Evolutionary conservation across 177 flowering plant genomes (phyloP).

Genomic region (Telopea speciosissima): DNA sequence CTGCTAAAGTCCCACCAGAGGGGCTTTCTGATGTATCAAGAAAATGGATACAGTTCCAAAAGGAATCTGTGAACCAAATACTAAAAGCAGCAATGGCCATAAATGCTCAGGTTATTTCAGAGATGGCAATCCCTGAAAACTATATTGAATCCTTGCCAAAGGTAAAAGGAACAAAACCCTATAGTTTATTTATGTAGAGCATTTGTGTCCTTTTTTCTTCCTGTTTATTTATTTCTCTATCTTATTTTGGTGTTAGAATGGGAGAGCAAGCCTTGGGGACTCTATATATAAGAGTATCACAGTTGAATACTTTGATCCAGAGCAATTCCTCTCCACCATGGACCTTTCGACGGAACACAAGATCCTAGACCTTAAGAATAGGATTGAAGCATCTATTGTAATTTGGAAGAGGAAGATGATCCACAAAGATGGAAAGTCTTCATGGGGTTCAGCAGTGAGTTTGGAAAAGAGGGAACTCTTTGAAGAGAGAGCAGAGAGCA

Average conservation of each 20-base stretch:
- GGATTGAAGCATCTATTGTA: slow-evolving; percentile 81
- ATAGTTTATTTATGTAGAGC: not conserved
- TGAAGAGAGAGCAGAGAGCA: slow-evolving; percentile 89
- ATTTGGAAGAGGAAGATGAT: slow-evolving; percentile 90
- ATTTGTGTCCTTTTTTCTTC: not conserved
- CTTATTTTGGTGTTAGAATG: slow-evolving; percentile 42
- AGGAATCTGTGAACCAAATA: slow-evolving; percentile 84
- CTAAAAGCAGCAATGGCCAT: slow-evolving; percentile 95
- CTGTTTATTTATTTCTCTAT: not conserved
- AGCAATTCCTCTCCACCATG: slow-evolving; percentile 47
- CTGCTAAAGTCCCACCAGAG: slow-evolving; percentile 49
- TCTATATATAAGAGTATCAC: slow-evolving; percentile 70
- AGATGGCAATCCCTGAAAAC: slow-evolving; percentile 83
- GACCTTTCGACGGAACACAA: slow-evolving; percentile 80
- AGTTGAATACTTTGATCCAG: slow-evolving; percentile 69
- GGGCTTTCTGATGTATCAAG: slow-evolving; percentile 61
- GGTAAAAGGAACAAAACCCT: slow-evolving; percentile 32
- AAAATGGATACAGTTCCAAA: slow-evolving; percentile 67
- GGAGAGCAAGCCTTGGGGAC: slow-evolving; percentile 83
- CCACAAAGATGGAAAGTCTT: slow-evolving; percentile 60
- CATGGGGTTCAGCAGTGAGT: slow-evolving; percentile 80
- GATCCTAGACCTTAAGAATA: slow-evolving; percentile 76
- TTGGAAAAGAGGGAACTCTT: slow-evolving; percentile 79
- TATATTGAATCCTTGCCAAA: slow-evolving; percentile 88
- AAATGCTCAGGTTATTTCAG: slow-evolving; percentile 74